phyloP scores from a whole-genome alignment of 1,139 yeast genomes.

The Saccharomyces hybrid region DNA sequence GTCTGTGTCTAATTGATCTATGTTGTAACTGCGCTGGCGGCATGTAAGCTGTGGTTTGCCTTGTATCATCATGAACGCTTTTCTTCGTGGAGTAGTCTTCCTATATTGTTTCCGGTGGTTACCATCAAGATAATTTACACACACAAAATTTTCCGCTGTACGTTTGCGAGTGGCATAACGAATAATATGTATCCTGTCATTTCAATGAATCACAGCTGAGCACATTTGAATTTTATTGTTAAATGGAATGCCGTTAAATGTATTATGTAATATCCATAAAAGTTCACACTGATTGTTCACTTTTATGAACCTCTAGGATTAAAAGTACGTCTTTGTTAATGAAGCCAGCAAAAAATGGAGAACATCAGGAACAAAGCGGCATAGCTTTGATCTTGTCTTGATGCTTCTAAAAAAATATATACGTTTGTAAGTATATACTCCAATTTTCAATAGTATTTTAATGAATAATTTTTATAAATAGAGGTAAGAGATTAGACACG shows the following conservation, averaged over 20 bases:
- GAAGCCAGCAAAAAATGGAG: not conserved
- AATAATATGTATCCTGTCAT: not conserved
- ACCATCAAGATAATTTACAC: not conserved
- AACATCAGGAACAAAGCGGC: not conserved
- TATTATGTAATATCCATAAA: not conserved
- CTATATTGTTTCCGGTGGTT: not conserved
- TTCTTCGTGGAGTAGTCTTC: not conserved
- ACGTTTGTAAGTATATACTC: not conserved
- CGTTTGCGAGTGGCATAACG: not conserved
- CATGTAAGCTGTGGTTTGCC: not conserved
- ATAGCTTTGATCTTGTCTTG: not conserved
- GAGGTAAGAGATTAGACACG: not conserved
- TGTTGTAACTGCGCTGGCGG: slow-evolving; percentile 1
- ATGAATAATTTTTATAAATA: too few relatives aligned
- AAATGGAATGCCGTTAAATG: not conserved
- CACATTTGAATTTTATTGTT: too few relatives aligned
- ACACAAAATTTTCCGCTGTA: not conserved
- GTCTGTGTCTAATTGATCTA: slow-evolving; percentile 6
- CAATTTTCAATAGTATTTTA: not conserved
- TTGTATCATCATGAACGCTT: not conserved
- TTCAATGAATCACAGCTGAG: not conserved
- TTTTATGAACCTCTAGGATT: not conserved
- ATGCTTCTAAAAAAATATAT: not conserved
- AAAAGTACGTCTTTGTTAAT: not conserved
- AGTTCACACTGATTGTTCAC: not conserved